Evolutionary conservation across 139 green algal species (phyloP), one percentile per base, ranked within the genome.

Genomic region (Chlamydomonas eustigma): DNA sequence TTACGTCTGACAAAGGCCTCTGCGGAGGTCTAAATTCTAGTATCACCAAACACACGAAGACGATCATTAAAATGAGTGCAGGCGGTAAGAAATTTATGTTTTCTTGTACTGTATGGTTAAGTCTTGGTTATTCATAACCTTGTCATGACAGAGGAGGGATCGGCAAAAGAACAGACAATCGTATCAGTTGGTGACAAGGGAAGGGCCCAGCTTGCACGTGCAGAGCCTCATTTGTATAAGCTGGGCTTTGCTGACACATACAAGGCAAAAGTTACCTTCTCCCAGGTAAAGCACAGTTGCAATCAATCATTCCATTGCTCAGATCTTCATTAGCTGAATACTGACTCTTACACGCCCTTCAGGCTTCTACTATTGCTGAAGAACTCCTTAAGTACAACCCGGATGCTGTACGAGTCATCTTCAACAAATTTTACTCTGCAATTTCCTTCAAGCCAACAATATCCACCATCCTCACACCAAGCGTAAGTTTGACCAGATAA

Each of bases 21-120:
- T 99, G 96, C 83, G 96, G 96, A 75, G 96, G 95, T 51, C 94
- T 99, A 71, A 99, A 99, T 91, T 93, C 91, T 58, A 97, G 88
- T 37, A 88, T 97, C 36, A 89, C 90, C 75, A 99, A 98, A 82
- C 93, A 96, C 82, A 90, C 90, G 0, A 80, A 85, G 18, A 80
- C 80, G 31, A 44, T 92, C 51, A 66, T 86, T 31, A 58, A 78
- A 51, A 82, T 91, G 75, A 84, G 78, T 77, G 8, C 82, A 68
- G 44, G 69, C 34, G 63, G 81, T 89, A 37, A 35, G 51, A 68
- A 58, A 28, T 58, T 58, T 58, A 58, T 18, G 18, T 28, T 58
- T 58, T 28, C 18, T 58, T 58, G 44, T 58, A 18, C 12, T n/a
- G n/a, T n/a, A n/a, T n/a, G n/a, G n/a, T n/a, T n/a, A n/a, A n/a